Conservation (phyloP, 768 basidiomycete species). For the Tricholomella constricta region DNA sequence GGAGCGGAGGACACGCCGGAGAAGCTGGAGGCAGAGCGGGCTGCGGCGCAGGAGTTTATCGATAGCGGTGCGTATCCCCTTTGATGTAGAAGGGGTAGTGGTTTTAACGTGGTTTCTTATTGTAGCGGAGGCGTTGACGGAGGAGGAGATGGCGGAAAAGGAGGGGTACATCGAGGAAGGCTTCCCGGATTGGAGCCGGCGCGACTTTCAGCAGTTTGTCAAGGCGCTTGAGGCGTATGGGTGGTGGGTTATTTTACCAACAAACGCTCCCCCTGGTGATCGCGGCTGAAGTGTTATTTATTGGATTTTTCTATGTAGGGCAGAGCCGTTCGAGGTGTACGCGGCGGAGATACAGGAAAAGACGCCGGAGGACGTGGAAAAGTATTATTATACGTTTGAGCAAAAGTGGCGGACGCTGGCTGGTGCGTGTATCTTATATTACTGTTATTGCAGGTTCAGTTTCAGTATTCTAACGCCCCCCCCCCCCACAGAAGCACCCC, state of each 20-base stretch:
- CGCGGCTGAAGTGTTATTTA: too few species aligned
- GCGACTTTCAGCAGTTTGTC: conserved; percentile 92
- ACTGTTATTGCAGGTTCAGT: too few species aligned
- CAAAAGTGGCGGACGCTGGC: conserved; percentile 86
- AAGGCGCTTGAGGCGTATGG: conserved; percentile 69
- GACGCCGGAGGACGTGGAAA: conserved; percentile 71
- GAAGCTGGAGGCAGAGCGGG: conserved; percentile 78
- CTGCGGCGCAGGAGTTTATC: conserved; percentile 81
- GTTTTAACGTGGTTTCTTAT: neutral
- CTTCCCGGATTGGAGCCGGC: conserved; percentile 89
- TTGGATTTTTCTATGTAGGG: too few species aligned
- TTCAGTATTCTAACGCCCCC: too few species aligned
- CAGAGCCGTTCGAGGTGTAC: conserved; percentile 64
- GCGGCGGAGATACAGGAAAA: conserved; percentile 87
- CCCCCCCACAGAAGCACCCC: conserved; percentile 85
- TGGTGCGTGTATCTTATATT: conserved; percentile 49
- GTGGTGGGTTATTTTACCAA: conserved; percentile 51
- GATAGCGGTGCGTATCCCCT: conserved; percentile 61
- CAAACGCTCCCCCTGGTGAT: too few species aligned
- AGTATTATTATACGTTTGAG: conserved; percentile 83
- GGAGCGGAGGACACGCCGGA: conserved; percentile 81
- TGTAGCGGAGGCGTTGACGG: conserved; percentile 85
- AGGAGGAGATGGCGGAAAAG: conserved; percentile 83
- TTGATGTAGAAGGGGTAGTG: neutral
- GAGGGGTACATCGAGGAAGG: conserved; percentile 76